A percentile compares a stretch with the other conserved stretches of the same genome.
These are phyloP conservation scores for Aspergillus clavatus DNA, from an alignment of 2,329 filamentous ascomycete species.

Conservation along the genomic window DNA sequence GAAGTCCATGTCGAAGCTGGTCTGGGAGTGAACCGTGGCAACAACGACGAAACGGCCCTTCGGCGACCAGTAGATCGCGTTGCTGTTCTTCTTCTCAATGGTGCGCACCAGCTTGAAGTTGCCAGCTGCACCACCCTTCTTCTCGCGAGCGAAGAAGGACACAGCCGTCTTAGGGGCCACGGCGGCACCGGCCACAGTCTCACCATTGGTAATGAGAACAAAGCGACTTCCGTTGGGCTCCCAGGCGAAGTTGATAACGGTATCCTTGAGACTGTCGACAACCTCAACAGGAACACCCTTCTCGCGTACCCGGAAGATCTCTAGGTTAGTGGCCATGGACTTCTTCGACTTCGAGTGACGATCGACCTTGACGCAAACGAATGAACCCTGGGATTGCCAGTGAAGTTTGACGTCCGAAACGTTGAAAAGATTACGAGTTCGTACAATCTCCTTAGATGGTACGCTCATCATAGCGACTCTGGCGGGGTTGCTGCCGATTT, in stretches of 20 bases:
- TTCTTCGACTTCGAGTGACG: constrained; percentile 99
- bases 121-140: constrained; percentile 76
- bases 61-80: constrained; percentile 98
- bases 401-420: constrained; percentile 96
- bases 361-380: constrained; percentile 98
- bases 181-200: constrained; percentile 70
- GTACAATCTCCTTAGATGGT: constrained; percentile 87
- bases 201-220: constrained; percentile 90
- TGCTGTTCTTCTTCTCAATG: constrained; percentile 98
- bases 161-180: constrained; percentile 92
- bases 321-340: constrained; percentile 90
- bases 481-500: constrained; percentile 95
- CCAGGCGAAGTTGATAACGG: constrained; percentile 99
- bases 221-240: constrained; percentile 97
- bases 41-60: constrained; percentile 92
- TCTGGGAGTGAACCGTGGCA: constrained; percentile 85
- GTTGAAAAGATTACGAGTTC: constrained; percentile 95
- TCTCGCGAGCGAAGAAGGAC: constrained; percentile 95
- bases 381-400: constrained; percentile 93
- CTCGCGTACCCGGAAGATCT: constrained; percentile 95
- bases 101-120: constrained; percentile 97
- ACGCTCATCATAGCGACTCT: constrained; percentile 96
- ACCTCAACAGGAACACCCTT: constrained; percentile 98
- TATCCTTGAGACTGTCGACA: constrained; percentile 95
- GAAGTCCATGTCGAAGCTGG: constrained; percentile 95